Percentiles rank a stretch among this genome's conserved stretches.
Evolutionary conservation across 2,329 filamentous ascomycete genomes (phyloP).

Genomic region (Huntiella bhutanensis): DNA sequence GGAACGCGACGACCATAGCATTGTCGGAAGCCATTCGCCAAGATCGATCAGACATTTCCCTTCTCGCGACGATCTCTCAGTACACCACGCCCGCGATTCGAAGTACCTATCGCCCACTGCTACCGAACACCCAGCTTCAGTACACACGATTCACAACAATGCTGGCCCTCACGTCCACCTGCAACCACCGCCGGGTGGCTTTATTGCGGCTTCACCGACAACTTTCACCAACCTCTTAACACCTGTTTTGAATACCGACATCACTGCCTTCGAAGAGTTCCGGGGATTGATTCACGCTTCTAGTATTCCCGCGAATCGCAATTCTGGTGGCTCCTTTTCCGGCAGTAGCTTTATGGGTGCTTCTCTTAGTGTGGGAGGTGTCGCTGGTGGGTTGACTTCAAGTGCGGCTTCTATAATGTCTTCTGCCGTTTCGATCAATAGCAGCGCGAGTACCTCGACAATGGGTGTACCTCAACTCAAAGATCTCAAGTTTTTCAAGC

Average conservation of each 20-base stretch:
- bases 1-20: slow-evolving; percentile 53
- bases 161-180: slow-evolving; percentile 14
- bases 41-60: slow-evolving; percentile 51
- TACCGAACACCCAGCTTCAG: background rate
- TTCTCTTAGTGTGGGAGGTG: slow-evolving; percentile 17
- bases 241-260: slow-evolving; percentile 65
- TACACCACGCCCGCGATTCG: slow-evolving; percentile 14
- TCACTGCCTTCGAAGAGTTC: slow-evolving; percentile 72
- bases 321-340: slow-evolving; percentile 10
- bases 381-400: slow-evolving; percentile 9
- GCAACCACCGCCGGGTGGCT: background rate
- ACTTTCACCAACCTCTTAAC: slow-evolving; percentile 71
- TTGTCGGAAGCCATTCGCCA: slow-evolving; percentile 49
- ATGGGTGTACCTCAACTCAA: slow-evolving; percentile 36
- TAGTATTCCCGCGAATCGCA: slow-evolving; percentile 39
- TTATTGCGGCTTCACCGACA: slow-evolving; percentile 37
- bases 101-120: slow-evolving; percentile 7
- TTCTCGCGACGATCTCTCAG: slow-evolving; percentile 25
- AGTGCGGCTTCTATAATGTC: slow-evolving; percentile 24
- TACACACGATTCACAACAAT: slow-evolving; percentile 10
- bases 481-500: slow-evolving; percentile 88
- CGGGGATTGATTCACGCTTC: slow-evolving; percentile 53
- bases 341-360: slow-evolving; percentile 36
- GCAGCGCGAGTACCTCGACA: slow-evolving; percentile 23
- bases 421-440: slow-evolving; percentile 28